Percentiles rank a stretch among this genome's conserved stretches.
Evolutionary conservation across 2,329 filamentous ascomycete genomes (phyloP).

Genomic region (Pseudogymnoascus sp.): DNA sequence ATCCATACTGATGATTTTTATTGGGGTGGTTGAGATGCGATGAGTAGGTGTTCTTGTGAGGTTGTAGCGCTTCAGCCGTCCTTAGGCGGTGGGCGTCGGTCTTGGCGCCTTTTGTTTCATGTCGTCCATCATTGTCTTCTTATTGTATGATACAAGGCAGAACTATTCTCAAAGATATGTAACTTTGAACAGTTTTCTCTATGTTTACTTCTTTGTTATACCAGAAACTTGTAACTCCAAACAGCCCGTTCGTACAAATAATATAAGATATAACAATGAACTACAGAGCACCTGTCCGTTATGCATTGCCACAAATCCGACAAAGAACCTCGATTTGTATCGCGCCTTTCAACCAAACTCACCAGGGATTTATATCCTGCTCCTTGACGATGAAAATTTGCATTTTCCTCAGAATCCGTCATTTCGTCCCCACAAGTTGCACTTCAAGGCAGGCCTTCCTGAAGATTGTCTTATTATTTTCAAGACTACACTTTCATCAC

Average conservation of each 20-base stretch:
- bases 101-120: not conserved
- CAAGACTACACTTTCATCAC: not conserved
- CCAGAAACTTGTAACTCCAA: not conserved
- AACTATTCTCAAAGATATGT: not conserved
- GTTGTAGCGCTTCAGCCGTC: too few relatives aligned
- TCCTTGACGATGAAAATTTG: not conserved
- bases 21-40: not conserved
- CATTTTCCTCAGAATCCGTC: too few relatives aligned
- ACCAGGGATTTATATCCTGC: not conserved
- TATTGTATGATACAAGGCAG: not conserved
- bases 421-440: not conserved
- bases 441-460: not conserved
- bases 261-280: not conserved
- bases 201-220: not conserved
- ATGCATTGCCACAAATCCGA: not conserved
- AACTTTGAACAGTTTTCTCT: too few relatives aligned
- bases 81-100: not conserved
- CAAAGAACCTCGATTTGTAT: not conserved
- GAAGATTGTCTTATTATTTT: not conserved
- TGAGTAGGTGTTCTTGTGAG: not conserved
- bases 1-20: not conserved
- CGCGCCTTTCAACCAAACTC: not conserved
- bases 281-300: not conserved
- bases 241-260: not conserved
- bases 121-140: not conserved